These are phyloP conservation scores for Sporothrix luriei DNA, from an alignment of 2,329 filamentous ascomycete genomes.

Conservation along the genomic window DNA sequence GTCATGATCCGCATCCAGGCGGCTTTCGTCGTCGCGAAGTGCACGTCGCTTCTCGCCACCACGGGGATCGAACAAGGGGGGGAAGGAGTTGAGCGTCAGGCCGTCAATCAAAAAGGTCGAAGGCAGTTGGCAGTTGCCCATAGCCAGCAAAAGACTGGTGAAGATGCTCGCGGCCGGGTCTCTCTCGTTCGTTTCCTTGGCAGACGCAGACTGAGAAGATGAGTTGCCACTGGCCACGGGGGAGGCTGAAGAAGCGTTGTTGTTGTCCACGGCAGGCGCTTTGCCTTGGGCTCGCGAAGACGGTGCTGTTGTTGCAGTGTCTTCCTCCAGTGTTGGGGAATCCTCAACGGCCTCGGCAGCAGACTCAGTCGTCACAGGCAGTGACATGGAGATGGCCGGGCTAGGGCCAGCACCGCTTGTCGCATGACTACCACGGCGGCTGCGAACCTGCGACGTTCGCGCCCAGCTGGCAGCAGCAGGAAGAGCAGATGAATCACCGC, in stretches of 20 bases:
- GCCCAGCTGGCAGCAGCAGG: slow-evolving; percentile 96
- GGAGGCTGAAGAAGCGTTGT: neutral
- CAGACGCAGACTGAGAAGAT: neutral
- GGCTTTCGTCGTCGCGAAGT: slow-evolving; percentile 71
- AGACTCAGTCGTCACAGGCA: slow-evolving; percentile 58
- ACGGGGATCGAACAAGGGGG: slow-evolving; percentile 78
- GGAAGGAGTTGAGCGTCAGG: slow-evolving; percentile 50
- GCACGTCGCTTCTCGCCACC: slow-evolving; percentile 80
- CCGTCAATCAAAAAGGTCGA: slow-evolving; percentile 37
- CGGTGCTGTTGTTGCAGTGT: slow-evolving; percentile 27
- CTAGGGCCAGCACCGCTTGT: slow-evolving; percentile 82
- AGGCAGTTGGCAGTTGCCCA: slow-evolving; percentile 46
- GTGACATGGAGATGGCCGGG: slow-evolving; percentile 67
- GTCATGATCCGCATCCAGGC: slow-evolving; percentile 52
- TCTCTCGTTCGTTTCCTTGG: slow-evolving; percentile 31
- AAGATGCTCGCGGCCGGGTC: slow-evolving; percentile 40
- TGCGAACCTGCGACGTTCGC: slow-evolving; percentile 65
- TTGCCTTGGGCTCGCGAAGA: slow-evolving; percentile 31
- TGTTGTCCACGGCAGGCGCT: slow-evolving; percentile 9
- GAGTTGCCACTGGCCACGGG: slow-evolving; percentile 12
- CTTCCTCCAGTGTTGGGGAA: slow-evolving; percentile 41
- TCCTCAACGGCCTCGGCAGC: slow-evolving; percentile 50
- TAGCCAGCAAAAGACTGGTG: slow-evolving; percentile 44
- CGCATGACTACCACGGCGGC: slow-evolving; percentile 74
- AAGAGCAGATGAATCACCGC: slow-evolving; percentile 82